Conservation (phyloP, 140 eudicot species). For the Cichorium intybus region DNA sequence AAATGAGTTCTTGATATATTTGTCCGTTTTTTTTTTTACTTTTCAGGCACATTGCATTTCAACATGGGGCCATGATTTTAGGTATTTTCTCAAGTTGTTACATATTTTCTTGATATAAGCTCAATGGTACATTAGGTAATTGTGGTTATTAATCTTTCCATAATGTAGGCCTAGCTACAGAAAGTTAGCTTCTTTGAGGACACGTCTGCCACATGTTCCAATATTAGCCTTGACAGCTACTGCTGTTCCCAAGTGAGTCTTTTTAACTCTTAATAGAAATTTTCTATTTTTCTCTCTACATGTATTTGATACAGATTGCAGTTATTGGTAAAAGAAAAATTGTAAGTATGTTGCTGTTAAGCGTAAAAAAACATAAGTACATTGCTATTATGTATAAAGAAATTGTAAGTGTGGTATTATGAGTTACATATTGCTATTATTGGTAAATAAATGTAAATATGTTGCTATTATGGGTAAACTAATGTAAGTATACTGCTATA, state of each 20-base stretch:
- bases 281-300: background rate
- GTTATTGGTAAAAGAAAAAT: too few relatives aligned
- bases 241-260: conserved; percentile 93
- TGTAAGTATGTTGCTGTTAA: too few relatives aligned
- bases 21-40: conserved; percentile 12
- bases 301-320: too few relatives aligned
- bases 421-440: too few relatives aligned
- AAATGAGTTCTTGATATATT: background rate
- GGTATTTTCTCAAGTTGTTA: conserved; percentile 37
- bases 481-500: too few relatives aligned
- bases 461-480: too few relatives aligned
- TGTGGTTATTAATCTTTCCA: conserved; percentile 8
- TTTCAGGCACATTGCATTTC: conserved; percentile 96
- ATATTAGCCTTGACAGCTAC: conserved; percentile 95
- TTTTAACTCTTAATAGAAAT: background rate
- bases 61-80: conserved; percentile 97
- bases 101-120: conserved; percentile 4
- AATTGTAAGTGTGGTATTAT: too few relatives aligned
- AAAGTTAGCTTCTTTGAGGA: conserved; percentile 82
- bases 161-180: conserved; percentile 89
- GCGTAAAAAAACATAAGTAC: too few relatives aligned
- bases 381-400: too few relatives aligned
- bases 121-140: conserved; percentile 2
- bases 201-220: conserved; percentile 59
- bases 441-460: too few relatives aligned